Conservation (phyloP, 2,329 filamentous ascomycete species). For the Alternaria solani region DNA sequence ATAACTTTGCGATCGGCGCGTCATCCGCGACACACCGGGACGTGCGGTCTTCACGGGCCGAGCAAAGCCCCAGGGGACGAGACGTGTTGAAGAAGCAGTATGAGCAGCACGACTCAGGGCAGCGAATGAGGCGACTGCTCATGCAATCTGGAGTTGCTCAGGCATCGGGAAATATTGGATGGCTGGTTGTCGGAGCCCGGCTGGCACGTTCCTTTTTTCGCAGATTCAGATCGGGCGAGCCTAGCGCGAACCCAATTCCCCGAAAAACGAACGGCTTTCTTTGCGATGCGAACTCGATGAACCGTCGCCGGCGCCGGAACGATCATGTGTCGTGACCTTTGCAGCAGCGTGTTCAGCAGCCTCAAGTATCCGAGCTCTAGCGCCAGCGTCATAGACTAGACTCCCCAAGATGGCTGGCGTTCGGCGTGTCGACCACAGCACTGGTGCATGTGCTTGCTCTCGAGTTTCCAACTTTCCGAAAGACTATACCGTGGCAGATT, state of each 20-base stretch:
- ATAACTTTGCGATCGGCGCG: background rate
- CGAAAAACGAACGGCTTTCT: slow-evolving; percentile 5
- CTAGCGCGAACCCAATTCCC: slow-evolving; percentile 12
- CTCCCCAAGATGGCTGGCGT: background rate
- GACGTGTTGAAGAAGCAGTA: background rate
- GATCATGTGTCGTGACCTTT: background rate
- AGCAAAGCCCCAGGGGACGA: slow-evolving; percentile 9
- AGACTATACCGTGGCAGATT: background rate
- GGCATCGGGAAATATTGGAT: background rate
- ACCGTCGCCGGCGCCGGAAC: background rate
- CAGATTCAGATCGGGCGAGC: background rate
- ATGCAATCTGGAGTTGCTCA: background rate
- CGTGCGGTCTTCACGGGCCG: slow-evolving; percentile 3
- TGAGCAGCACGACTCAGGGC: slow-evolving; percentile 3
- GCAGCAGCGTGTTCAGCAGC: background rate
- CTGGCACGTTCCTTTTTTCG: slow-evolving; percentile 3
- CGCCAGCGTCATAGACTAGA: background rate
- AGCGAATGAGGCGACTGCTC: background rate
- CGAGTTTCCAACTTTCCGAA: background rate
- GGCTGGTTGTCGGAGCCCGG: background rate
- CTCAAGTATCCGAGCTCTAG: background rate
- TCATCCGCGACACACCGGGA: slow-evolving; percentile 7
- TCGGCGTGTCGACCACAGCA: background rate
- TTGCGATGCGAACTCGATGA: slow-evolving; percentile 4
- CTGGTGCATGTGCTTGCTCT: background rate